Conservation (phyloP, 106 monocot genomes). For the Iris macrosiphon region DNA sequence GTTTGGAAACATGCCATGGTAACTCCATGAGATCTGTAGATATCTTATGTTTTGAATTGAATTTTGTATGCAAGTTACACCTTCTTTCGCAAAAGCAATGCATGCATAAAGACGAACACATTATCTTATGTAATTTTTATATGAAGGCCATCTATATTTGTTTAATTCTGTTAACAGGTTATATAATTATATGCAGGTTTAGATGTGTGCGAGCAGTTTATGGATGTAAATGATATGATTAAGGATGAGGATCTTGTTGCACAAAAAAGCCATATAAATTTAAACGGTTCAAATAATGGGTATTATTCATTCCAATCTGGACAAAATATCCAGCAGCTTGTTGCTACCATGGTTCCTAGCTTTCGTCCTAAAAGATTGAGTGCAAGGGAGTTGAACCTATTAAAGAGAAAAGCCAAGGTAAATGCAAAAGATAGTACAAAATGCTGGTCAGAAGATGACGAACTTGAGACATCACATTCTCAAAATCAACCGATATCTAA, state of each 20-base stretch:
- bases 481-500: slow-evolving; percentile 24
- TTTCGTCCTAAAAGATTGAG: slow-evolving; percentile 70
- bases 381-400: slow-evolving; percentile 80
- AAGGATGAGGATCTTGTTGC: slow-evolving; percentile 91
- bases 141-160: too few species aligned
- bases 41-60: too few species aligned
- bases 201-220: slow-evolving; percentile 98
- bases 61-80: too few species aligned
- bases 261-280: slow-evolving; percentile 38
- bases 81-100: too few species aligned
- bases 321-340: slow-evolving; percentile 81
- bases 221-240: slow-evolving; percentile 94
- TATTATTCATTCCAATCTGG: slow-evolving; percentile 41
- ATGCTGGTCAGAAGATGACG: slow-evolving; percentile 71
- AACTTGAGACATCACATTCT: slow-evolving; percentile 25
- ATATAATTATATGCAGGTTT: slow-evolving; percentile 45
- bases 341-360: slow-evolving; percentile 83
- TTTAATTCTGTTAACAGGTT: not conserved
- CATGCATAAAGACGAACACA: too few species aligned
- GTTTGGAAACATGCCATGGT: too few species aligned
- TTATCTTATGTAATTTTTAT: too few species aligned
- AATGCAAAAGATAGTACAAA: slow-evolving; percentile 86
- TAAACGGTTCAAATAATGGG: slow-evolving; percentile 42
- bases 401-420: slow-evolving; percentile 89
- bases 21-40: too few species aligned